A percentile compares a stretch with the other conserved stretches of the same genome.
Conservation (phyloP, 1,284 basidiomycete genomes). For the Marasmius fiardii region DNA sequence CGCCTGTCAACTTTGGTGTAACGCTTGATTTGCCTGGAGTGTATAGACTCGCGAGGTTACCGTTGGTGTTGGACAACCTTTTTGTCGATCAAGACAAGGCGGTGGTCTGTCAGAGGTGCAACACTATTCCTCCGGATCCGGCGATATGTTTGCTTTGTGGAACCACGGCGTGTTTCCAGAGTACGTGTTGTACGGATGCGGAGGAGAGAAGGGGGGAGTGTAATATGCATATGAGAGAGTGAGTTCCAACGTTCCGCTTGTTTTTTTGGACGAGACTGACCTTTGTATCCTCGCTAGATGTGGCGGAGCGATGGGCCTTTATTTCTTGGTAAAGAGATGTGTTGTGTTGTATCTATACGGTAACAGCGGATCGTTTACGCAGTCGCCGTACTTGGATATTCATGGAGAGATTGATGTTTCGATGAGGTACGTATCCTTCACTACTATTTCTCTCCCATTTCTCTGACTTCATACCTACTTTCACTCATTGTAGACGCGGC, state of each 20-base stretch:
- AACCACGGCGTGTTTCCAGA: constrained; percentile 85
- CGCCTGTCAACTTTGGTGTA: constrained; percentile 71
- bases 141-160: constrained; percentile 95
- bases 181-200: constrained; percentile 85
- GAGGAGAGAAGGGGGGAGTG: constrained; percentile 79
- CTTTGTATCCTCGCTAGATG: constrained; percentile 53
- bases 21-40: constrained; percentile 80
- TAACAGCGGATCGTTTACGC: constrained; percentile 84
- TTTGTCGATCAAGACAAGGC: constrained; percentile 71
- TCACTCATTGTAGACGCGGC: constrained; percentile 55
- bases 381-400: constrained; percentile 90
- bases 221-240: constrained; percentile 94
- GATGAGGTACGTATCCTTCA: constrained; percentile 68
- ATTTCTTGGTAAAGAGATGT: constrained; percentile 91
- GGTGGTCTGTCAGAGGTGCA: constrained; percentile 76
- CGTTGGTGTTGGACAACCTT: constrained; percentile 79
- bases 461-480: constrained; percentile 4
- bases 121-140: constrained; percentile 79
- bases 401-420: constrained; percentile 95
- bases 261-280: constrained; percentile 11
- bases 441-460: not conserved
- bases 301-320: constrained; percentile 85
- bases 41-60: constrained; percentile 85
- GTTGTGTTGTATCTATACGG: constrained; percentile 91
- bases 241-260: constrained; percentile 34